Evolutionary conservation across 495 filamentous ascomycete genomes (phyloP), one percentile per base, ranked within the genome.

Genomic region (Aspergillus leporis): DNA sequence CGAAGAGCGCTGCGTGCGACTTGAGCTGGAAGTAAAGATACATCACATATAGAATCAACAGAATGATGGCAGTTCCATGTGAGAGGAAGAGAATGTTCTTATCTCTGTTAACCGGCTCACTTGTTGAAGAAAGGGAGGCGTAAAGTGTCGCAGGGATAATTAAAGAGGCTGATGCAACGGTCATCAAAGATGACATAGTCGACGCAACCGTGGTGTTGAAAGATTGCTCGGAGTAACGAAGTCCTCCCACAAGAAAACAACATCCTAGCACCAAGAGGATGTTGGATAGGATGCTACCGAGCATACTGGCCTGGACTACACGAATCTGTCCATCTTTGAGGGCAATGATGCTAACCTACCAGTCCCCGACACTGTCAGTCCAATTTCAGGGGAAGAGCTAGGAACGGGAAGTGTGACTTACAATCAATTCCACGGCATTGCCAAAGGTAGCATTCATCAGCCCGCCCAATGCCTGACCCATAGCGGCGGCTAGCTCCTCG

Each of bases 371-470:
- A 43, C 53, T 23, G 59, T 68, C 55, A 69, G 61, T 23, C 40
- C 47, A 41, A 16, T 31, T 4, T 1, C 14, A 40, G 28, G 34
- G 14, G 40, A 22, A 60, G 32, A 13, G 49, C n/a, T 53, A 30
- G 38, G 40, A 52, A 59, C 18, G 50, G 58, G 66, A 31, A 54
- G 46, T 54, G 23, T 25, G 7, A 69, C 89, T 67, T 79, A 96
- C 94, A 78, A 98, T 98, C 65, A 98, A 74, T 67, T 98, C 94
- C n/a, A 97, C 93, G 0, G 94, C 94, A 80, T 98, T 98, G 41
- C 94, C 94, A 76, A 96, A 97, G 7, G 91, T 95, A 25, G 94
- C 94, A 79, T 98, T 98, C 69, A 97, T 83, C 63, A 98, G 74
- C 0, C 94, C 94, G 41, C 94, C 94, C 34, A 98, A 70, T 0